A percentile compares a stretch with the other conserved stretches of the same genome.
Evolutionary conservation across 2,329 filamentous ascomycete genomes (phyloP).

Genomic region (Cladosporium sp.): DNA sequence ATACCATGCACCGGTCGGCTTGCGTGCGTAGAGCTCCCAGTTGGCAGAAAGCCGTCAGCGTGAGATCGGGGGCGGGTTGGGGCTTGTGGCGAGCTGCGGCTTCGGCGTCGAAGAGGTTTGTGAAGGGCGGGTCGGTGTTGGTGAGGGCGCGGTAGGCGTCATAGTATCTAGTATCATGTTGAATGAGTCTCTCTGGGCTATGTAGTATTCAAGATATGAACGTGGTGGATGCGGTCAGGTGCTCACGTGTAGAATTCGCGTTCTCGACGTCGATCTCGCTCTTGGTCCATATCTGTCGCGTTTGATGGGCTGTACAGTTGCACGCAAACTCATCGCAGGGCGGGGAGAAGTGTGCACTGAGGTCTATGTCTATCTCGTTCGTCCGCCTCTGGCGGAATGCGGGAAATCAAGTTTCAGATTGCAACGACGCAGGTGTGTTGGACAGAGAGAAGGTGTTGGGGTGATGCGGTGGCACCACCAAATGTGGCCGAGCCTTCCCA

Average conservation of each 20-base stretch:
- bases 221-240: not conserved
- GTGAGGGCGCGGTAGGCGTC: slow-evolving; percentile 11
- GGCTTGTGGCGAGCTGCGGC: slow-evolving; percentile 25
- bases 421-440: no score
- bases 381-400: no score
- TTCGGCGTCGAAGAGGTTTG: slow-evolving; percentile 22
- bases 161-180: slow-evolving; percentile 20
- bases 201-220: no score
- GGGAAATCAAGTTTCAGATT: no score
- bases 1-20: slow-evolving; percentile 49
- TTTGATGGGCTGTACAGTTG: no score
- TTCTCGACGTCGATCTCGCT: slow-evolving; percentile 17
- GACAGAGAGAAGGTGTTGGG: no score
- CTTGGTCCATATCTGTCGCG: slow-evolving; percentile 18
- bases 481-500: no score
- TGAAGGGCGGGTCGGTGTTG: slow-evolving; percentile 20
- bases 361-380: no score
- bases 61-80: slow-evolving; percentile 35
- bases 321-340: no score
- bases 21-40: slow-evolving; percentile 48
- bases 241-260: slow-evolving; percentile 29
- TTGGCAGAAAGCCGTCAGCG: slow-evolving; percentile 48
- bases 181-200: no score
- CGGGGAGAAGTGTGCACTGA: no score
- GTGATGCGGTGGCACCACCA: no score